Conservation (phyloP, 805 yeast species). For the Ogataea angusta region DNA sequence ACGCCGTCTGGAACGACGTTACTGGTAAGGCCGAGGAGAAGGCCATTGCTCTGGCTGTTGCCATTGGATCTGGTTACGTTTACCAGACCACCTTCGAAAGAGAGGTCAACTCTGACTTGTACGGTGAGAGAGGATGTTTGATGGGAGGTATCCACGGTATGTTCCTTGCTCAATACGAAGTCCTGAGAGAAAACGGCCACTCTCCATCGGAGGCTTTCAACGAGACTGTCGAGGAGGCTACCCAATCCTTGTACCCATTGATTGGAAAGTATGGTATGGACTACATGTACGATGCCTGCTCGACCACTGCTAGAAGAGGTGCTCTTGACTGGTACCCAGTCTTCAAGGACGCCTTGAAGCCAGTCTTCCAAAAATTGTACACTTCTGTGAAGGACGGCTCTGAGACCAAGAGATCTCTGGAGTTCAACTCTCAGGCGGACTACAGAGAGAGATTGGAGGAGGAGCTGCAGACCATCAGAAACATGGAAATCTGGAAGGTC, state of each 20-base stretch:
- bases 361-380: slow-evolving; percentile 95
- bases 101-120: slow-evolving; percentile 98
- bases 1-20: slow-evolving; percentile 99
- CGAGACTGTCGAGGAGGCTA: slow-evolving; percentile 99
- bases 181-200: slow-evolving; percentile 99
- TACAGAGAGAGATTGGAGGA: slow-evolving; percentile 94
- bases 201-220: slow-evolving; percentile 99
- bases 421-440: slow-evolving; percentile 97
- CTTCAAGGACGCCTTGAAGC: slow-evolving; percentile 98
- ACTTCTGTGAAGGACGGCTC: slow-evolving; percentile 92
- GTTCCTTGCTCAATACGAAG: slow-evolving; percentile 99
- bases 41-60: slow-evolving; percentile 97
- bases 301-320: slow-evolving; percentile 99
- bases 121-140: slow-evolving; percentile 99
- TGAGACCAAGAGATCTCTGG: slow-evolving; percentile 97
- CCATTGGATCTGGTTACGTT: slow-evolving; percentile 99
- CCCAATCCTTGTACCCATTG: slow-evolving; percentile 98
- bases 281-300: slow-evolving; percentile 99
- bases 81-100: slow-evolving; percentile 99
- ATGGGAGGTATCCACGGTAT: slow-evolving; percentile 99
- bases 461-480: slow-evolving; percentile 91
- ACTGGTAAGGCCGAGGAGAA: slow-evolving; percentile 99
- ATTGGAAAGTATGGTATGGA: slow-evolving; percentile 99
- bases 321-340: slow-evolving; percentile 99
- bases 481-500: slow-evolving; percentile 98